Evolutionary conservation across 2,329 filamentous ascomycete genomes (phyloP), one percentile per base, ranked within the genome.

Genomic region (Aspergillus candidus): DNA sequence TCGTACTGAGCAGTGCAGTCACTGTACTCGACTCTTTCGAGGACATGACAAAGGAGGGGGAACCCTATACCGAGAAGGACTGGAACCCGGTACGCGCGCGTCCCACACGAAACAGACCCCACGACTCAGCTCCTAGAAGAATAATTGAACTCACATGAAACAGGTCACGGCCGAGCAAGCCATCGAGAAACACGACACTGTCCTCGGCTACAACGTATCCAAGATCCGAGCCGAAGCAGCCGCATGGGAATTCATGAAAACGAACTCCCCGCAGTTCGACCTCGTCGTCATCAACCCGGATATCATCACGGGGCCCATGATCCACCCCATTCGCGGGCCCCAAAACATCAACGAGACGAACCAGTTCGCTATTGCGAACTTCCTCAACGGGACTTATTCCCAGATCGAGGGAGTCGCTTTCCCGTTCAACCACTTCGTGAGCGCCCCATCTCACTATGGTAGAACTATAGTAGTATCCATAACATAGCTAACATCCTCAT

Each of bases 1-100:
- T 57, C 11, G 52, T 68, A 59, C 47, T 78, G 72, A 59, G 63
- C 57, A 47, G 58, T 39, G 58, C 52, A 6, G 62, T 60, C 2
- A 51, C 61, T 1, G 50, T 62, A 10, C 44, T 61, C 6, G 49
- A 61, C 43, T 60, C 60, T 3, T 52, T 57, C 38, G 43, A 58
- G 27, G 38, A 52, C 35, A 38, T 51, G 36, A 13, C 41, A 14
- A 38, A 37, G 7, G 48, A 53, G 32, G 51, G 55, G 27, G 48
- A 48, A 8, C 46, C 56, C 1, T 58, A 57, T 27, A 60, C 55
- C 2, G 53, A 61, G 38, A 52, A 56, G 31, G 43, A 51, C 32
- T 55, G 53, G 49, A 55, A 55, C 14, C 49, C 53, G 0, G 50
- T 55, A 40, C 12, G 36, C 4, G 27, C 10, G 4, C 11, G 3